These are phyloP conservation scores for Aureobasidium sp. DNA, from an alignment of 2,329 filamentous ascomycete genomes.

Conservation along the genomic window DNA sequence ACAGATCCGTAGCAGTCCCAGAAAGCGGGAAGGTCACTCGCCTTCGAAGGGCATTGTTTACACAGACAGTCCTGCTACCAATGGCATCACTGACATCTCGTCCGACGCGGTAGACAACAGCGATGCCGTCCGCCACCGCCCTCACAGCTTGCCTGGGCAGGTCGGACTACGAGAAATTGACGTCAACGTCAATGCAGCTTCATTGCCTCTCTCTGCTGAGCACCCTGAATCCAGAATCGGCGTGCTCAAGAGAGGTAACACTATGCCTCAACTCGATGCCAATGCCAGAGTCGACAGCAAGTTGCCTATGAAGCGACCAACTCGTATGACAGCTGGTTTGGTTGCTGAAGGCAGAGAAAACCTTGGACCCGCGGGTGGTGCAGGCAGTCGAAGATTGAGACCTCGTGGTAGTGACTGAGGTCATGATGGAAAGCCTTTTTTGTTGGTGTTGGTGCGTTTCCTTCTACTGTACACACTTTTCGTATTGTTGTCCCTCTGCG, in stretches of 20 bases:
- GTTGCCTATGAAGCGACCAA: conserved; percentile 36
- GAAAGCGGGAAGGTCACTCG: conserved; percentile 23
- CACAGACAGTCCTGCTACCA: conserved; percentile 26
- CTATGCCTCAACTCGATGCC: conserved; percentile 20
- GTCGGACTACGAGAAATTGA: conserved; percentile 41
- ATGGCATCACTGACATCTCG: conserved; percentile 14
- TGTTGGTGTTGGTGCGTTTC: neutral
- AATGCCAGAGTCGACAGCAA: conserved; percentile 30
- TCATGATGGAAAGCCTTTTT: neutral
- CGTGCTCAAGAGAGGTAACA: conserved; percentile 38
- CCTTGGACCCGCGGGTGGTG: conserved; percentile 32
- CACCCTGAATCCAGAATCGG: conserved; percentile 20
- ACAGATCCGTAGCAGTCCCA: conserved; percentile 22
- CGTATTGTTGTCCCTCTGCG: neutral
- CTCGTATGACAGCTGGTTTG: conserved; percentile 37
- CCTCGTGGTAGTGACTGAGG: conserved; percentile 39
- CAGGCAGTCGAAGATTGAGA: conserved; percentile 41
- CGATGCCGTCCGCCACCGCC: conserved; percentile 20
- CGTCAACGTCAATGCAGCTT: conserved; percentile 35
- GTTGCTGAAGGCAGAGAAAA: conserved; percentile 29
- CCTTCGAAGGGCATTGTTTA: conserved; percentile 29
- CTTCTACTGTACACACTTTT: conserved; percentile 1
- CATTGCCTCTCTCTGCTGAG: conserved; percentile 14
- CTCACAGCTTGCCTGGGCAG: conserved; percentile 20
- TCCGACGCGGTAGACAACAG: neutral